Evolutionary conservation across 2,329 filamentous ascomycete genomes (phyloP).

Genomic region (Capronia coronata): DNA sequence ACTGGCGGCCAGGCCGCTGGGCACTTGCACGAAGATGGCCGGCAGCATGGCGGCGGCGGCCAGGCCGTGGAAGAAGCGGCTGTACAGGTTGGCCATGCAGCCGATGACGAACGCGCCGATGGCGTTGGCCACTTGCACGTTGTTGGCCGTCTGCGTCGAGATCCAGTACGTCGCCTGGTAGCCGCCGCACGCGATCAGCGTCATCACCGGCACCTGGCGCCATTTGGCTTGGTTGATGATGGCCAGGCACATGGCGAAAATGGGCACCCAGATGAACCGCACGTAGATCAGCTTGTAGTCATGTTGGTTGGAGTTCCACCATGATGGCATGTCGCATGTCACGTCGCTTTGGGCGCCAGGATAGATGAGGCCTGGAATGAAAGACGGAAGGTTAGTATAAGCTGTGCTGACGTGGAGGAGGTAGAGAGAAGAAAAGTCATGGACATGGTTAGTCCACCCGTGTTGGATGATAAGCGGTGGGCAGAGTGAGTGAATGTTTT

Average conservation of each 20-base stretch:
- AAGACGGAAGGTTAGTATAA: too few species aligned
- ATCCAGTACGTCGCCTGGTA: constrained; percentile 72
- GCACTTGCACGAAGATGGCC: constrained; percentile 69
- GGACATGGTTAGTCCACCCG: too few species aligned
- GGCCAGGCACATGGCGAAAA: constrained; percentile 67
- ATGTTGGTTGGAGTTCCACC: constrained; percentile 40
- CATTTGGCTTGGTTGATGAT: constrained; percentile 77
- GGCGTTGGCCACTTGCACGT: constrained; percentile 69
- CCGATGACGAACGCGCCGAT: constrained; percentile 71
- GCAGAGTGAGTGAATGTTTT: too few species aligned
- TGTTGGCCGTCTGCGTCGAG: constrained; percentile 58
- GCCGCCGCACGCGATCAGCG: constrained; percentile 64
- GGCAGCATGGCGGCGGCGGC: constrained; percentile 80
- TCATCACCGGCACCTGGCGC: constrained; percentile 70
- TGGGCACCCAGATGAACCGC: constrained; percentile 65
- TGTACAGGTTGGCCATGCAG: constrained; percentile 71
- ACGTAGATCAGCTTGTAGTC: constrained; percentile 35
- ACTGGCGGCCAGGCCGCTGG: constrained; percentile 53
- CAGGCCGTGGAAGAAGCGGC: constrained; percentile 63
- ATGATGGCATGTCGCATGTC: constrained; percentile 18
- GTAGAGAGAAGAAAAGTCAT: constrained; percentile 35
- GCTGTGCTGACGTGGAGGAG: too few species aligned
- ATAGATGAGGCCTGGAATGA: constrained; percentile 36
- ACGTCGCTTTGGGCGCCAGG: constrained; percentile 18
- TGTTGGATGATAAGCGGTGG: too few species aligned